Evolutionary conservation across 495 filamentous ascomycete species (phyloP).

Genomic region (Annulohypoxylon stygium): DNA sequence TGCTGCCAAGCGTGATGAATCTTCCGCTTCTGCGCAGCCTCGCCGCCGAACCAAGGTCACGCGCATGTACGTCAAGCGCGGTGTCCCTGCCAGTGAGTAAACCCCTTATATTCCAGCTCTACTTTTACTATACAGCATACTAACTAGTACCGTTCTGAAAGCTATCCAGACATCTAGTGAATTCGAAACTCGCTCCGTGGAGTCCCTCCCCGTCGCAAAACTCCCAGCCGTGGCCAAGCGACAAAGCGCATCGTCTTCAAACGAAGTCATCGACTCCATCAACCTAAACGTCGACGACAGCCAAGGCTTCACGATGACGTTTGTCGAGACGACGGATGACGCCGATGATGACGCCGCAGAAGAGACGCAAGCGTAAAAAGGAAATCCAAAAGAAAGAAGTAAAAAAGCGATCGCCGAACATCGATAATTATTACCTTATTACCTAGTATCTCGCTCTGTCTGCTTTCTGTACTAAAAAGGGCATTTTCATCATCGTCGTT

Average conservation of each 20-base stretch:
- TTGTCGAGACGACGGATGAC: conserved; percentile 60
- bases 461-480: conserved; percentile 32
- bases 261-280: conserved; percentile 58
- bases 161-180: conserved; percentile 53
- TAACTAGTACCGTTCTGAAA: conserved; percentile 40
- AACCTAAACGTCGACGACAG: conserved; percentile 63
- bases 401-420: not conserved
- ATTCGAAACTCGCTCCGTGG: conserved; percentile 47
- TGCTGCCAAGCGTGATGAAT: conserved; percentile 51
- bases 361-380: conserved; percentile 8
- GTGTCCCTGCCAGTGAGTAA: conserved; percentile 59
- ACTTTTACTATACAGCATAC: conserved; percentile 17
- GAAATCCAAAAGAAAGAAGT: not conserved
- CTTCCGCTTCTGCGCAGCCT: conserved; percentile 46
- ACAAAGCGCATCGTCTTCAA: conserved; percentile 40
- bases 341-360: conserved; percentile 52
- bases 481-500: conserved; percentile 37
- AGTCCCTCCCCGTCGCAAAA: conserved; percentile 42
- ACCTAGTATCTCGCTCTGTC: not conserved
- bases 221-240: conserved; percentile 46
- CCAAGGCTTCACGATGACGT: conserved; percentile 64
- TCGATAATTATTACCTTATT: conserved; percentile 28
- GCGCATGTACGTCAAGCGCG: conserved; percentile 63
- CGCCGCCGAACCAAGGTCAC: conserved; percentile 60
- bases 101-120: not conserved